Base-by-base conservation (phyloP, 306 rosid species). In the Ormosia emarginata region DNA sequence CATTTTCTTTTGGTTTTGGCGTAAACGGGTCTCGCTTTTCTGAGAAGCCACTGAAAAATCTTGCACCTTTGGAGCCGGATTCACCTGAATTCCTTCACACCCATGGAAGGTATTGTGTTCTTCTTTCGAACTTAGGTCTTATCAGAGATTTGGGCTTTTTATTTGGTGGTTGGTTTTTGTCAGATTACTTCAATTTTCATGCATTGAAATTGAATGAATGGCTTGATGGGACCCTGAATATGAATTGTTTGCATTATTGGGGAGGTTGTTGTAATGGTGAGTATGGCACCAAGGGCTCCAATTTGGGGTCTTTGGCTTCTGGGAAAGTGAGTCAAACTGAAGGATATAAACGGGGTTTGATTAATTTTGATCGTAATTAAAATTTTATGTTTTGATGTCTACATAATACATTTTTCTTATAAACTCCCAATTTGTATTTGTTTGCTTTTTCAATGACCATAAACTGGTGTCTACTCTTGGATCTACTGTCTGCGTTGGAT, bases 31-130 rank as follows among this genome's bases (percentile, higher is more conserved):
- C 44, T 84, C 82, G 77, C 85, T 71, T 83, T 87, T 83, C 61
- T 52, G 46, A 46, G 79, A 88, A 81, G 62, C 80, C 56, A 68
- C 86, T 78, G 78, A 84, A 56, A 83, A 68, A 44, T 14, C 3
- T 32, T 8, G 17, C 64, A 47, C 74, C 46, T 75, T 83, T 55
- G 14, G 3, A 29, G 81, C 88, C 87, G 47, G 77, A 56, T 80
- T 64, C 78, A 49, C 55, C 74, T 11, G 73, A 77, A 82, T 55
- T 82, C 79, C 66, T 52, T 52, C 82, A 9, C 84, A 65, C 81
- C 57, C 91, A 94, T 94, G 98, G 97, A 92, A 91, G 97, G 97
- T 93, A 91, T 82, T 71, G 37, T 83, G 50, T 57, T 74, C 10
- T 66, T 18, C 29, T 67, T 13, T 74, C 65, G 55, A 41, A 55